A percentile compares a stretch with the other conserved stretches of the same genome.
phyloP scores from a whole-genome alignment of 2,329 filamentous ascomycete genomes.

The Talaromyces sp. region DNA sequence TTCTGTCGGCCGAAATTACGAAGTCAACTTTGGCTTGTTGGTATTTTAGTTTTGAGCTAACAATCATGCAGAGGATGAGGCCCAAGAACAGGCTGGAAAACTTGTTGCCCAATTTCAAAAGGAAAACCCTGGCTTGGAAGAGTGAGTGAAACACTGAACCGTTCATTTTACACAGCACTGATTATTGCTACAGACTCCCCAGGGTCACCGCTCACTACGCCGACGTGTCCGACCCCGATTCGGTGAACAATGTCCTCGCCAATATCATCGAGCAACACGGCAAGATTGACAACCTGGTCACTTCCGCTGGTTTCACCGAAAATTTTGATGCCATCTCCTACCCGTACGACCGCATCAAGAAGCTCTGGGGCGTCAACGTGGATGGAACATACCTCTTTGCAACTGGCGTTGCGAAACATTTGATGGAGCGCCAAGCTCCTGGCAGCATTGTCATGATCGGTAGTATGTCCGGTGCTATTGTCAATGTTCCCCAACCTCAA shows the following conservation, averaged over 20 bases:
- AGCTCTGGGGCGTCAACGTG: slow-evolving; percentile 92
- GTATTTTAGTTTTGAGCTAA: background rate
- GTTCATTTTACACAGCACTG: background rate
- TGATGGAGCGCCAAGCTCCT: slow-evolving; percentile 74
- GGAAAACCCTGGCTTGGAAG: slow-evolving; percentile 72
- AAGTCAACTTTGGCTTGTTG: background rate
- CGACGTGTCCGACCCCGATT: slow-evolving; percentile 77
- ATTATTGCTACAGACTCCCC: slow-evolving; percentile 55
- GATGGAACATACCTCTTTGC: slow-evolving; percentile 90
- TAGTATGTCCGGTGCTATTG: slow-evolving; percentile 89
- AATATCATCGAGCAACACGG: slow-evolving; percentile 70
- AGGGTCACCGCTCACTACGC: slow-evolving; percentile 86
- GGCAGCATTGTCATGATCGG: slow-evolving; percentile 94
- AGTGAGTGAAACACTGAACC: slow-evolving; percentile 45
- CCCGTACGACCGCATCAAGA: slow-evolving; percentile 84
- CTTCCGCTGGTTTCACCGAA: slow-evolving; percentile 94
- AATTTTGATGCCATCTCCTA: slow-evolving; percentile 92
- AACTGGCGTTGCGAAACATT: slow-evolving; percentile 76
- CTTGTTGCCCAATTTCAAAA: slow-evolving; percentile 72
- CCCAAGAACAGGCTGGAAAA: slow-evolving; percentile 68
- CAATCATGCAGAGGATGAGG: slow-evolving; percentile 69
- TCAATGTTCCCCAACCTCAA: slow-evolving; percentile 93
- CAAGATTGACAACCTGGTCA: slow-evolving; percentile 87
- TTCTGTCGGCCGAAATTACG: slow-evolving; percentile 3
- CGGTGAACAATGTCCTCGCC: slow-evolving; percentile 69